Evolutionary conservation across 345 rosid genomes (phyloP), one percentile per base, ranked within the genome.

Genomic region (Citrus maxima): DNA sequence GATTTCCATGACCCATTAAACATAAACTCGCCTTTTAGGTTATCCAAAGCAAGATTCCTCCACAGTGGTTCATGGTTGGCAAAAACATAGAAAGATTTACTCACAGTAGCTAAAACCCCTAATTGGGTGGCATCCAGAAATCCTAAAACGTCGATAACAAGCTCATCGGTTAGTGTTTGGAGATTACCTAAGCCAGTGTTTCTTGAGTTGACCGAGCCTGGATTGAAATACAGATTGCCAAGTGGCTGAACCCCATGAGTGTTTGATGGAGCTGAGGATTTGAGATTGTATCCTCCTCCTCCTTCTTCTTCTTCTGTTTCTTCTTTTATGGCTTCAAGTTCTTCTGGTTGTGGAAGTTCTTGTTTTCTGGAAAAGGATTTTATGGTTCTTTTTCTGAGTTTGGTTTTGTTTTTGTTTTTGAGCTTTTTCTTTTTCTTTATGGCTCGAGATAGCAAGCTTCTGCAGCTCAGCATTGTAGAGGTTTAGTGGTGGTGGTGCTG

Each of bases 161-260:
- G 86, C 88, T 92, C 99, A 80, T 96, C 99, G 4, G 90, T 84
- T 14, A 94, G 81, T 32, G 27, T 74, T 35, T 85, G 92, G 80
- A 94, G 92, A 83, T 84, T 86, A 88, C 98, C 99, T 74, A 96
- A 83, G 10, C 98, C 98, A 13, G 90, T 87, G 85, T 90, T 90
- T 79, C 99, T 86, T 0, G 91, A 91, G 75, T 94, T 96, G 40
- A 85, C 54, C 0, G 89, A 82, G 65, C 86, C 87, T 0, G 88
- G 82, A 77, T 73, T 88, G 71, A 94, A 81, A 81, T 87, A 92
- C 6, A 94, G 87, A 80, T 96, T 96, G 1, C 99, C 98, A 21
- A 96, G 87, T 10, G 99, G 99, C 79, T 93, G 97, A 60, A 94
- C 97, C 27, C 97, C 91, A 78, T 93, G 88, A 25, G 82, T 70